phyloP scores from a whole-genome alignment of 495 filamentous ascomycete genomes.

The Acidiella bohemica region DNA sequence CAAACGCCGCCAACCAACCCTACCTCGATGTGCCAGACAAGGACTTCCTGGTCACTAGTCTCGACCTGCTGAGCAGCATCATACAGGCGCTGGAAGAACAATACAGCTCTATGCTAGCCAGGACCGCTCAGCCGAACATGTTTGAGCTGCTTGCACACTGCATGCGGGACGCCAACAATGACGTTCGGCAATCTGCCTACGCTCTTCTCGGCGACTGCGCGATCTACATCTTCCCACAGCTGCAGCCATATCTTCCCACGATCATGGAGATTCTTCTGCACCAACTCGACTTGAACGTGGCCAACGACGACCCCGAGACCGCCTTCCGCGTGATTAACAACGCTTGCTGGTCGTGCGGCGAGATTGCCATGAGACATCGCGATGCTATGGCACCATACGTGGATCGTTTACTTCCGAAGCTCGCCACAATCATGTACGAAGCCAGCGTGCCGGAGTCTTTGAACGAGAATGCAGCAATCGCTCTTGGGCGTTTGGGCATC shows the following conservation, averaged over 20 bases:
- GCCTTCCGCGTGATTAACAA: conserved; percentile 93
- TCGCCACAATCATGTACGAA: conserved; percentile 66
- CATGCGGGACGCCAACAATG: conserved; percentile 84
- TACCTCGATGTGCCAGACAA: conserved; percentile 76
- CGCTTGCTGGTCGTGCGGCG: conserved; percentile 92
- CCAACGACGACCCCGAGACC: conserved; percentile 57
- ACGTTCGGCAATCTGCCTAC: conserved; percentile 92
- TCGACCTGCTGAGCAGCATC: conserved; percentile 86
- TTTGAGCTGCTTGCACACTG: conserved; percentile 84
- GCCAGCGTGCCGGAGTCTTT: conserved; percentile 79
- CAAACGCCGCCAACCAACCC: conserved; percentile 43
- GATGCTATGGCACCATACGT: conserved; percentile 61
- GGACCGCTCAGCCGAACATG: conserved; percentile 61
- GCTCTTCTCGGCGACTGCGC: conserved; percentile 92
- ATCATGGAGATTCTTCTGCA: conserved; percentile 69
- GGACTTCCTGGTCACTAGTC: conserved; percentile 91
- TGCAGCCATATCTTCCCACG: conserved; percentile 56
- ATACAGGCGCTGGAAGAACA: conserved; percentile 76
- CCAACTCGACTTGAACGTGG: conserved; percentile 70
- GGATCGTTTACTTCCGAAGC: conserved; percentile 58
- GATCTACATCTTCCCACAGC: conserved; percentile 79
- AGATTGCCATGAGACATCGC: conserved; percentile 74
- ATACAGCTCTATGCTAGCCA: conserved; percentile 62
- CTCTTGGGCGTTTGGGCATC: conserved; percentile 79
- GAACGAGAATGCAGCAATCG: conserved; percentile 88